Base-by-base conservation (phyloP, 305 asterid genomes). In the Fraxinus sp. region DNA sequence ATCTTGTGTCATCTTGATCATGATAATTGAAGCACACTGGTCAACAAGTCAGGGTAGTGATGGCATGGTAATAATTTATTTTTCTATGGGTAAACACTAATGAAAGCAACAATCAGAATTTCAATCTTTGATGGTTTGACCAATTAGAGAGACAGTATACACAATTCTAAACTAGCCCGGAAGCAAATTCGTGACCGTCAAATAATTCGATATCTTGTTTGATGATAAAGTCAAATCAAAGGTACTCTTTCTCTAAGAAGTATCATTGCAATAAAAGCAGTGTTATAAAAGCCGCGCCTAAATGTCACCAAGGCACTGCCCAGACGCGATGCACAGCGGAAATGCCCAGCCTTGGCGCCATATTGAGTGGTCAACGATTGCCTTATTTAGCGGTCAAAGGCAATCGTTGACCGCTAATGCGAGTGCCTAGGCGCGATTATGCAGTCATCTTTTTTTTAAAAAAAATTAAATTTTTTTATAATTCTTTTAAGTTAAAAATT, bases 41-140 rank as follows among this genome's bases (percentile, higher is more conserved):
- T 81, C 36, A 39, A 36, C 9, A 20, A 75, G 66, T 73, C 55
- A 26, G 24, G 8, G 4, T 68, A 32, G 78, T 33, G 66, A 18
- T 62, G 73, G 49, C 55, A 39, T 82, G 52, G 68, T 59, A 77
- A 62, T 75, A 83, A 77, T 77, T 77, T 78, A 52, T 20, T 77
- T 62, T 20, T 68, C 33, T n/a, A 20, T 30, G 30, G 52, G 22
- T 68, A 43, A 77, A 77, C 74, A 35, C 77, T 35, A 18, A 32
- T 4, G 30, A 70, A 77, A 71, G 64, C 59, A 52, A 78, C 8
- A 81, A 81, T 18, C 75, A 78, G 64, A 24, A 64, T 57, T 18
- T 57, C 68, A 57, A 57, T 7, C 11, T 18, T 57, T 18, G 68
- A 78, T 83, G 32, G 55, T 59, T 71, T 70, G 49, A 73, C 64